Conservation (phyloP, 768 basidiomycete genomes). For the Agrocybe chaxingu region DNA sequence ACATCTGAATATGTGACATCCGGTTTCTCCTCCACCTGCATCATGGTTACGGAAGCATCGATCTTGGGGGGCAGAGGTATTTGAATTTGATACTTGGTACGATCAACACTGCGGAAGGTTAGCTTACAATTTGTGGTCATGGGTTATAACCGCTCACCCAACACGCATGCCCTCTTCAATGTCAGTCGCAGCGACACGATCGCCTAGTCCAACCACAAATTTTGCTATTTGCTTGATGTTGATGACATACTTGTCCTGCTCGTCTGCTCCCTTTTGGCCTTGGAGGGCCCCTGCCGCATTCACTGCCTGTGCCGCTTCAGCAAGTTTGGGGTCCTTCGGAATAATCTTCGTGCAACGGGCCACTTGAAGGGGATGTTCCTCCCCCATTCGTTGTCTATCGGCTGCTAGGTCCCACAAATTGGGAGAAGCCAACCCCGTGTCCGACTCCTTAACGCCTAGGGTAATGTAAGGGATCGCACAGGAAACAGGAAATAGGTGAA, state of each 20-base stretch:
- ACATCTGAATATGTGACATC: constrained; percentile 98
- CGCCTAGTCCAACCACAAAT: constrained; percentile 96
- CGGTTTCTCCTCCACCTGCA: constrained; percentile 99
- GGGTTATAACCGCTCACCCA: constrained; percentile 59
- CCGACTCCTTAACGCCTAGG: constrained; percentile 92
- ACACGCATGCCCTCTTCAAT: constrained; percentile 99
- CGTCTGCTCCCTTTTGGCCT: constrained; percentile 95
- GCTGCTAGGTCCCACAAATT: constrained; percentile 97
- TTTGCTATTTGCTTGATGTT: constrained; percentile 99
- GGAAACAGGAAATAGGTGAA: not conserved
- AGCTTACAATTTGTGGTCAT: constrained; percentile 2
- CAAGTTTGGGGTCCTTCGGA: constrained; percentile 70
- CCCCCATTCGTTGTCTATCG: constrained; percentile 86
- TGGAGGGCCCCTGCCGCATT: constrained; percentile 75
- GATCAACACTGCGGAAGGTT: constrained; percentile 67
- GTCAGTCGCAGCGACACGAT: constrained; percentile 95
- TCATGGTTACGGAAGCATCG: constrained; percentile 99
- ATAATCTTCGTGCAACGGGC: constrained; percentile 99
- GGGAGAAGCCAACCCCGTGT: constrained; percentile 94
- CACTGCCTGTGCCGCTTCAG: constrained; percentile 74
- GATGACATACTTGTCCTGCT: constrained; percentile 99
- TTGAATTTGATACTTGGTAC: constrained; percentile 97
- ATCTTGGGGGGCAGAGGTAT: constrained; percentile 98
- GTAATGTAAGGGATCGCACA: constrained; percentile 1
- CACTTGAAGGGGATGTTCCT: constrained; percentile 93